Conservation (phyloP, 352 stramenopile species). For the Pythium brassicae region DNA sequence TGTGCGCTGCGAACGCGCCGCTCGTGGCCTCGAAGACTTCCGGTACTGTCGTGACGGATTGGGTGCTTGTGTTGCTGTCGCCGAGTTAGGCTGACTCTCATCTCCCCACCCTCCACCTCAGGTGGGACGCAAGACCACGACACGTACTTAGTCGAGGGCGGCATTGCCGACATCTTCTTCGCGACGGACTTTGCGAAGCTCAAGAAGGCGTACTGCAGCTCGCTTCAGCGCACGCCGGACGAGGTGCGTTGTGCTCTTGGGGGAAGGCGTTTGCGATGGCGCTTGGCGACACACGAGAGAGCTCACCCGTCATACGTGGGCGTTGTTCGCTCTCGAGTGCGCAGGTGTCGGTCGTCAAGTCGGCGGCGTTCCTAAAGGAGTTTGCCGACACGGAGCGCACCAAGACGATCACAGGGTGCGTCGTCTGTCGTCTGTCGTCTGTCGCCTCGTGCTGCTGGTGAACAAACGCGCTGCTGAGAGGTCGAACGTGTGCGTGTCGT, state of each 20-base stretch:
- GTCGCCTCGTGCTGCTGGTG: background rate
- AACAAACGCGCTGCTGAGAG: background rate
- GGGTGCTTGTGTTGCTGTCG: no score
- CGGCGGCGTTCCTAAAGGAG: constrained; percentile 66
- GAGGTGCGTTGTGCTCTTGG: constrained; percentile 11
- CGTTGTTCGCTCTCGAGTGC: background rate
- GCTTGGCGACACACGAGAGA: no score
- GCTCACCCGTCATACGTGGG: no score
- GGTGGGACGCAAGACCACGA: constrained; percentile 79
- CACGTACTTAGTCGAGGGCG: constrained; percentile 83
- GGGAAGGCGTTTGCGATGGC: no score
- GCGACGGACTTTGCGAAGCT: constrained; percentile 83
- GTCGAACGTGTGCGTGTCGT: background rate
- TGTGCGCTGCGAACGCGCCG: constrained; percentile 80
- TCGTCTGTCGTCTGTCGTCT: constrained; percentile 1
- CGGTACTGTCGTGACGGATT: constrained; percentile 12
- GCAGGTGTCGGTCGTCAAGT: constrained; percentile 84
- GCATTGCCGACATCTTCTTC: constrained; percentile 90
- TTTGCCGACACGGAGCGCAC: constrained; percentile 77
- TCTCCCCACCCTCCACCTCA: no score
- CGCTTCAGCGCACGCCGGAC: constrained; percentile 44
- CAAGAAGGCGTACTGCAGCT: constrained; percentile 76
- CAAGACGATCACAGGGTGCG: constrained; percentile 75
- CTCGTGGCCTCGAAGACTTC: constrained; percentile 85
- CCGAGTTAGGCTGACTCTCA: no score